Evolutionary conservation across 208 protist genomes (phyloP).

Genomic region (Balamuthia mandrillaris): DNA sequence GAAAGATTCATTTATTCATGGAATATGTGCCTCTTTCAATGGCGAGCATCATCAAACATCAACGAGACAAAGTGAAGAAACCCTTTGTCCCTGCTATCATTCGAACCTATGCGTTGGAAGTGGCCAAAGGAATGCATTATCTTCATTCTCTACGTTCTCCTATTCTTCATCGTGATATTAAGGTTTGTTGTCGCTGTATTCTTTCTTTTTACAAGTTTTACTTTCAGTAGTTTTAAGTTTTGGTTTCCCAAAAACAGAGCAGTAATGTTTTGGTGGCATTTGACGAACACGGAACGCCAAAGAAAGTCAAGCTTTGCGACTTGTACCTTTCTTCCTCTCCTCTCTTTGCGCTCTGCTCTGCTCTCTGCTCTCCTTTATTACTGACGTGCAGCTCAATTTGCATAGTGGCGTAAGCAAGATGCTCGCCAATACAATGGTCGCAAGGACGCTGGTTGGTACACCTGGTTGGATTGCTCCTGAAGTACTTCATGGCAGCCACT

Average conservation of each 20-base stretch:
- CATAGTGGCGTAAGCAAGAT: background rate
- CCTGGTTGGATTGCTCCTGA: conserved; percentile 4
- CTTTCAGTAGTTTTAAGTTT: background rate
- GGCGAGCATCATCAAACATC: background rate
- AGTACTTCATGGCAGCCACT: background rate
- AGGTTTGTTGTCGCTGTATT: background rate
- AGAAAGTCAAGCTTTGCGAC: conserved; percentile 9
- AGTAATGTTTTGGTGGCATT: background rate
- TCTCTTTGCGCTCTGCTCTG: background rate
- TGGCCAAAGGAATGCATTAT: conserved; percentile 30
- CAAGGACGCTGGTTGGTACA: conserved; percentile 13
- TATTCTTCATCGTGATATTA: background rate
- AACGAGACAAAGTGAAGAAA: background rate
- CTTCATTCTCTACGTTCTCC: conserved; percentile 3
- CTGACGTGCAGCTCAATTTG: background rate
- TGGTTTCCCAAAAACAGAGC: background rate
- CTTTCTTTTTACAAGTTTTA: background rate
- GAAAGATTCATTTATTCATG: conserved; percentile 14
- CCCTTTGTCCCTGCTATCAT: background rate
- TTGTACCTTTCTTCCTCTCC: background rate
- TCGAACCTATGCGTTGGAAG: background rate
- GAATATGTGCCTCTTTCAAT: conserved; percentile 7
- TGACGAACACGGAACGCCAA: background rate
- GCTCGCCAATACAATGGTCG: background rate
- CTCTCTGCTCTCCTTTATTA: background rate